These are phyloP conservation scores for Aureobasidium sp. DNA, from an alignment of 2,329 filamentous ascomycete genomes.

Conservation along the genomic window DNA sequence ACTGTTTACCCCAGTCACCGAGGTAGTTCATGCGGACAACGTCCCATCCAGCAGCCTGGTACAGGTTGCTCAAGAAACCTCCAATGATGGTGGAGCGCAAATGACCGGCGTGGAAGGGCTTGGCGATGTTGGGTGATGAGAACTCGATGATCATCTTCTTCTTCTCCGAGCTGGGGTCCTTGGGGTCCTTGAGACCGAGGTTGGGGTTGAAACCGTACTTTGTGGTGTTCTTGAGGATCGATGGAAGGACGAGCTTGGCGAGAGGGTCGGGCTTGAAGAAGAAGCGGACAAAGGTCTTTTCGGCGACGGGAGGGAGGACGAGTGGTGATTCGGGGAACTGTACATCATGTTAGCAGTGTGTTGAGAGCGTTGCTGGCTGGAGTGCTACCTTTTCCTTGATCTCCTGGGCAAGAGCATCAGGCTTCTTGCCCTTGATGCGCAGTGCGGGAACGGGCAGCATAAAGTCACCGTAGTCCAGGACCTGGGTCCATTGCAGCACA, in stretches of 20 bases:
- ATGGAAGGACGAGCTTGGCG: slow-evolving; percentile 57
- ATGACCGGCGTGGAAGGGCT: slow-evolving; percentile 70
- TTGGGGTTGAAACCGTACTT: slow-evolving; percentile 57
- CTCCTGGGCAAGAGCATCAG: slow-evolving; percentile 48
- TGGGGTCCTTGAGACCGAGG: slow-evolving; percentile 52
- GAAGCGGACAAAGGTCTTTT: slow-evolving; percentile 66
- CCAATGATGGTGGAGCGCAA: slow-evolving; percentile 70
- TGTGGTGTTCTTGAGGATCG: slow-evolving; percentile 54
- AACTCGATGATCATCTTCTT: slow-evolving; percentile 73
- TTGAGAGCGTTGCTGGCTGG: background rate
- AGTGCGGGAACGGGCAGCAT: slow-evolving; percentile 72
- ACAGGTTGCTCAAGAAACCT: slow-evolving; percentile 62
- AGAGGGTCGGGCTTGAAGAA: slow-evolving; percentile 68
- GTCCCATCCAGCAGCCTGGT: slow-evolving; percentile 61
- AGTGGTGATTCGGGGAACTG: slow-evolving; percentile 69
- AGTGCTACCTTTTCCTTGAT: slow-evolving; percentile 40
- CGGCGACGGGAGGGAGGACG: slow-evolving; percentile 59
- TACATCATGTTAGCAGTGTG: background rate
- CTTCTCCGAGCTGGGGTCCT: slow-evolving; percentile 50
- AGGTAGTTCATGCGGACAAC: slow-evolving; percentile 66
- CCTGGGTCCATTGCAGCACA: slow-evolving; percentile 68
- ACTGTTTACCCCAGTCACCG: slow-evolving; percentile 73
- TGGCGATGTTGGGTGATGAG: slow-evolving; percentile 78
- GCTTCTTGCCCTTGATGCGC: slow-evolving; percentile 59
- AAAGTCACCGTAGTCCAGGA: slow-evolving; percentile 75